These are phyloP conservation scores for Hypoxylon sp. DNA, from an alignment of 2,329 filamentous ascomycete genomes.

Conservation along the genomic window DNA sequence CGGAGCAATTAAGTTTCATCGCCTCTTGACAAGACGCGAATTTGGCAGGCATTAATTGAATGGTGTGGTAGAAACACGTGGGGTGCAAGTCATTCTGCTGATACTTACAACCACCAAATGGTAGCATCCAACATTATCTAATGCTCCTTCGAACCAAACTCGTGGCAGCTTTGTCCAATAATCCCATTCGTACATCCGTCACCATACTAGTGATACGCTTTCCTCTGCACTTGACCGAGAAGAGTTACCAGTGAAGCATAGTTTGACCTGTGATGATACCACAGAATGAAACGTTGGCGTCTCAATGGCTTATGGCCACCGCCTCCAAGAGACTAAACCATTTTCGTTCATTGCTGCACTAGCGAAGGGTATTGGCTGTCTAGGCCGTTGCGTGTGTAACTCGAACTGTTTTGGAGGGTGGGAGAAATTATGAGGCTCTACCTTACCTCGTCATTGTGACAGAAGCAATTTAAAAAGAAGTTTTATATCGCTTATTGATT, in stretches of 20 bases:
- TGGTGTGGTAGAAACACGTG: slow-evolving; percentile 38
- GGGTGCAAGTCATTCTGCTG: slow-evolving; percentile 31
- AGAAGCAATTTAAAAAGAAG: slow-evolving; percentile 16
- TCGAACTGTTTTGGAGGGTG: slow-evolving; percentile 13
- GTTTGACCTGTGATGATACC: slow-evolving; percentile 25
- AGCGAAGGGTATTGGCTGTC: slow-evolving; percentile 4
- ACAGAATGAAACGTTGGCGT: slow-evolving; percentile 29
- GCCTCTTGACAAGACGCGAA: slow-evolving; percentile 28
- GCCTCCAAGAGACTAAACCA: slow-evolving; percentile 10
- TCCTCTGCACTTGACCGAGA: slow-evolving; percentile 28
- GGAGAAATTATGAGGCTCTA: slow-evolving; percentile 24
- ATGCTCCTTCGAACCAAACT: slow-evolving; percentile 37
- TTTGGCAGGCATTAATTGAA: slow-evolving; percentile 31
- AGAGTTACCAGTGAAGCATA: slow-evolving; percentile 7
- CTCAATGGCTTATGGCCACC: slow-evolving; percentile 8
- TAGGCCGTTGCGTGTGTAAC: slow-evolving; percentile 23
- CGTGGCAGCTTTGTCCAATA: slow-evolving; percentile 14
- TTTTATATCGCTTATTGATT: slow-evolving; percentile 20
- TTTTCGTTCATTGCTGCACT: slow-evolving; percentile 22
- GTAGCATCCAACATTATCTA: slow-evolving; percentile 26
- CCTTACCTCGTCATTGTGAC: slow-evolving; percentile 19
- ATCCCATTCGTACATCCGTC: slow-evolving; percentile 11
- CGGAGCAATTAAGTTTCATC: slow-evolving; percentile 31
- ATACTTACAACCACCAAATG: slow-evolving; percentile 19
- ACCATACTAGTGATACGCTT: slow-evolving; percentile 22